Evolutionary conservation across 257 asterid species (phyloP).

Genomic region (Phtheirospermum japonicum): DNA sequence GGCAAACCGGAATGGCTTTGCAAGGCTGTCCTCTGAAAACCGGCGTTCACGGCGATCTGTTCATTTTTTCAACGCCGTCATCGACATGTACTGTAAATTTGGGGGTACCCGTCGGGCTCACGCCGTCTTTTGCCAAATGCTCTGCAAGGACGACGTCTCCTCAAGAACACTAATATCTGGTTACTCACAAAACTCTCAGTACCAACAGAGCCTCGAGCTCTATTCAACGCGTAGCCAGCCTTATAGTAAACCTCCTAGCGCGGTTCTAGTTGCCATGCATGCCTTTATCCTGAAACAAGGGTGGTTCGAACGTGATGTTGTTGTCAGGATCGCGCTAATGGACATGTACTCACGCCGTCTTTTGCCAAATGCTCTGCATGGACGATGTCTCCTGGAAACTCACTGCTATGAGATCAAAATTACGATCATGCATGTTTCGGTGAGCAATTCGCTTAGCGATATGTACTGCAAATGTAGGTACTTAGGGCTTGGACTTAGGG

Average conservation of each 20-base stretch:
- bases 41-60: slow-evolving; percentile 30
- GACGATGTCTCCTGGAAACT: slow-evolving; percentile 35
- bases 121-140: slow-evolving; percentile 30
- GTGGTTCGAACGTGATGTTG: slow-evolving; percentile 35
- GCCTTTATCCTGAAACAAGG: slow-evolving; percentile 34
- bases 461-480: slow-evolving; percentile 42
- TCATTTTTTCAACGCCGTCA: slow-evolving; percentile 36
- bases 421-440: slow-evolving; percentile 24
- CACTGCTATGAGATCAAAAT: slow-evolving; percentile 35
- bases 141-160: slow-evolving; percentile 33
- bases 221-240: no score
- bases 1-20: slow-evolving; percentile 30
- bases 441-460: slow-evolving; percentile 33
- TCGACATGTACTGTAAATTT: slow-evolving; percentile 43
- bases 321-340: slow-evolving; percentile 30
- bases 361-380: no score
- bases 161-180: slow-evolving; percentile 43
- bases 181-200: slow-evolving; percentile 33
- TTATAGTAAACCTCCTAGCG: neutral
- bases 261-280: slow-evolving; percentile 29
- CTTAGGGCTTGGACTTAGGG: slow-evolving; percentile 33
- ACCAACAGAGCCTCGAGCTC: slow-evolving; percentile 28
- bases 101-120: slow-evolving; percentile 33
- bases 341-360: slow-evolving; percentile 34
- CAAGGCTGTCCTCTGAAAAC: slow-evolving; percentile 38